Evolutionary conservation across 2,329 filamentous ascomycete species (phyloP).

Genomic region (Fusarium sp.): DNA sequence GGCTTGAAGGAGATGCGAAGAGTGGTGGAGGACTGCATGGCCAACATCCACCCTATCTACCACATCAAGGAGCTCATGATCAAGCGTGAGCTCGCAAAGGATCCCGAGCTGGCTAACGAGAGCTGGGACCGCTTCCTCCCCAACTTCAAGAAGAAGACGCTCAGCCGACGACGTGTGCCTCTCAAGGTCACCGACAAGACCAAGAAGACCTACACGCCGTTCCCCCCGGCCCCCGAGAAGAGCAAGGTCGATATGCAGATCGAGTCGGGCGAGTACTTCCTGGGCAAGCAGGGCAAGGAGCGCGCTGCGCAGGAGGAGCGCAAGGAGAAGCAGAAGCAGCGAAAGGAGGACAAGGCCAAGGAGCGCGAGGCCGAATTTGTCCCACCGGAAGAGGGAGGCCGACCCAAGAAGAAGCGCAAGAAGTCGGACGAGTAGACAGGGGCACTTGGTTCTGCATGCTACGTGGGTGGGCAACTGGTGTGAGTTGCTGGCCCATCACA

Average conservation of each 20-base stretch:
- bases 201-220: conserved; percentile 96
- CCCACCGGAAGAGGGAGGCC: conserved; percentile 80
- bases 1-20: conserved; percentile 92
- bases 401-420: conserved; percentile 73
- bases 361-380: conserved; percentile 89
- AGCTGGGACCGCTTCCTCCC: conserved; percentile 97
- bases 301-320: conserved; percentile 82
- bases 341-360: conserved; percentile 88
- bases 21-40: conserved; percentile 95
- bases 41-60: conserved; percentile 96
- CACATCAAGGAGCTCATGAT: conserved; percentile 84
- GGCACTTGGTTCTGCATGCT: conserved; percentile 25
- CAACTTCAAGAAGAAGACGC: conserved; percentile 94
- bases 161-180: conserved; percentile 85
- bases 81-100: conserved; percentile 90
- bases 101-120: conserved; percentile 86
- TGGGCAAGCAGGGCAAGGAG: conserved; percentile 93
- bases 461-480: conserved; percentile 33
- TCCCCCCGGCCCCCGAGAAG: conserved; percentile 97
- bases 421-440: conserved; percentile 55
- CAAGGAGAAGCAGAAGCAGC: conserved; percentile 85
- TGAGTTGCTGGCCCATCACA: conserved; percentile 27
- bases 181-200: conserved; percentile 90
- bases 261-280: conserved; percentile 96
- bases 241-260: conserved; percentile 99